Percentiles rank a stretch among this genome's conserved stretches.
phyloP scores from a whole-genome alignment of 495 filamentous ascomycete species.

The Penicillium paradoxum region DNA sequence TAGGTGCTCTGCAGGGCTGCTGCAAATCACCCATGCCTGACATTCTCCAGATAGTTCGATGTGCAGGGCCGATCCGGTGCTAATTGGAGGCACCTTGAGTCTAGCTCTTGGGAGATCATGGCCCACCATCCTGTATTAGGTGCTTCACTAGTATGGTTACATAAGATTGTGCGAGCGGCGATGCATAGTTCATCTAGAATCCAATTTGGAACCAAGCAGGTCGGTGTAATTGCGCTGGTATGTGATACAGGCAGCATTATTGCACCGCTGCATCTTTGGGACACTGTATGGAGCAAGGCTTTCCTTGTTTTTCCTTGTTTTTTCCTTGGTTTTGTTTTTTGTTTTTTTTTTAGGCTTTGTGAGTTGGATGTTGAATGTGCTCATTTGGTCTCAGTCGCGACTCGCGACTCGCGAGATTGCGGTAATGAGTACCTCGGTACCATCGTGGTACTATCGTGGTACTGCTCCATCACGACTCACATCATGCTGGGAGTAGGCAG shows the following conservation, averaged over 20 bases:
- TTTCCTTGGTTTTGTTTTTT: neutral
- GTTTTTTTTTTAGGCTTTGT: neutral
- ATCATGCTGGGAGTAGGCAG: neutral
- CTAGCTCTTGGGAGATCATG: neutral
- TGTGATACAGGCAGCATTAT: conserved; percentile 6
- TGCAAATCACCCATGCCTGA: conserved; percentile 9
- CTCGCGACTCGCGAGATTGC: neutral
- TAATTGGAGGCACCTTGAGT: neutral
- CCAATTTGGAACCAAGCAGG: neutral
- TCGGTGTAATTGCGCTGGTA: conserved; percentile 3
- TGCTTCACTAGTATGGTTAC: neutral
- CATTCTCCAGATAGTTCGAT: conserved; percentile 4
- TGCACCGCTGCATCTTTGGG: conserved; percentile 2
- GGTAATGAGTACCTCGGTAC: neutral
- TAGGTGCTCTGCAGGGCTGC: conserved; percentile 3
- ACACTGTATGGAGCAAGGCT: conserved; percentile 8
- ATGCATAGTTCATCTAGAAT: neutral
- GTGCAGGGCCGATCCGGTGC: conserved; percentile 1
- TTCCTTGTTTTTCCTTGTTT: neutral
- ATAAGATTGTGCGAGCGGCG: neutral
- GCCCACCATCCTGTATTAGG: neutral
- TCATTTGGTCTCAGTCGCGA: neutral
- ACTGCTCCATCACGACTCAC: conserved; percentile 8
- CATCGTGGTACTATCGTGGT: neutral
- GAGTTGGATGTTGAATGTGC: neutral